Percentiles rank a stretch among this genome's conserved stretches.
These are phyloP conservation scores for Xylaria flabelliformis DNA, from an alignment of 495 filamentous ascomycete genomes.

Conservation along the genomic window DNA sequence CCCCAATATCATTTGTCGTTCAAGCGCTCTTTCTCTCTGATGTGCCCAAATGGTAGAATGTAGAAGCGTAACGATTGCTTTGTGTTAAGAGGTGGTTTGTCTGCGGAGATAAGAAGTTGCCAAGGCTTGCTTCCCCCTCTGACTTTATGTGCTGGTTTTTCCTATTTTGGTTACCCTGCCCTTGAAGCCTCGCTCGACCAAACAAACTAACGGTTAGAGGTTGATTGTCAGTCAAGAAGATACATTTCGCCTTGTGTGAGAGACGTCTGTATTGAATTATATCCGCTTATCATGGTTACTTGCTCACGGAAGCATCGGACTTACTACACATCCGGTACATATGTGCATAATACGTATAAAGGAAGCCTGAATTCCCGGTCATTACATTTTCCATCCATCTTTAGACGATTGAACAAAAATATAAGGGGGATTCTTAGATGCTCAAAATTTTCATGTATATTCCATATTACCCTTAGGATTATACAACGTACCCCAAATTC, in stretches of 20 bases:
- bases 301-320: no score
- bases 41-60: background rate
- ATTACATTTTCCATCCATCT: background rate
- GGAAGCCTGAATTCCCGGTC: background rate
- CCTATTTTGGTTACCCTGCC: background rate
- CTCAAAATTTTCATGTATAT: background rate
- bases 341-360: no score
- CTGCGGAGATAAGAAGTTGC: background rate
- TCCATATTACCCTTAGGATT: background rate
- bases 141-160: background rate
- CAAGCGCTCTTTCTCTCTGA: background rate
- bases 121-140: background rate
- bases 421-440: background rate
- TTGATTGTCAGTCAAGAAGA: no score
- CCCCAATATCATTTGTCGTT: constrained; percentile 10
- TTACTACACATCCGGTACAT: no score
- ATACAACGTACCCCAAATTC: background rate
- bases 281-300: no score
- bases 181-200: background rate
- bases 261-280: no score
- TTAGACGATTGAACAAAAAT: background rate
- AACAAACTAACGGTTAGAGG: background rate
- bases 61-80: background rate
- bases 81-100: background rate
- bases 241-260: no score